Base-by-base conservation (phyloP, 2,329 filamentous ascomycete genomes). In the Phyllosticta paracitricarpa region DNA sequence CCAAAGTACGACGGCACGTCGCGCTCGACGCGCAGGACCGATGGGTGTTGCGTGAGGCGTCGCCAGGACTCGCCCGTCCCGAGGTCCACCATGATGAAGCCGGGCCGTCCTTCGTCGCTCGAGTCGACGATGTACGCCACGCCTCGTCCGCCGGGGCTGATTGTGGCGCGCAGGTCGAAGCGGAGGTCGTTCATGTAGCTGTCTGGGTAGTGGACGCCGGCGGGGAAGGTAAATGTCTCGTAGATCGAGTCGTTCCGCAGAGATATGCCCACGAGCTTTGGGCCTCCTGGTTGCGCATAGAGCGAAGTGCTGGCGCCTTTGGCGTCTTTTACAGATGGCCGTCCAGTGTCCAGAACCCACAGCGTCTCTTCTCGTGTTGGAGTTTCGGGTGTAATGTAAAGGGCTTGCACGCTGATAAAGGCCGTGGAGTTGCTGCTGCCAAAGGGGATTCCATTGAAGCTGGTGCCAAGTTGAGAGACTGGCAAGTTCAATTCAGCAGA, bases 121-220 rank as follows among this genome's bases (percentile, higher is more conserved):
- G 74, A 78, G 66, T 82, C 79, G 35, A 79, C 80, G 64, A 82
- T 79, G 66, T 82, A 82, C 1, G 77, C 79, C 10, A 81, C 66
- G 17, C 79, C 79, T 48, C 74, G 64, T 10, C 78, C 77, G 5
- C 72, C 73, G n/a, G 70, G 62, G 0, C 75, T 77, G 12, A 76
- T 52, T 35, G 68, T 67, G 1, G 75, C 61, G 17, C 73, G 73
- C 28, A 81, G 72, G 64, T 82, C 79, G 66, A 82, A 78, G 55
- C 80, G 77, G 22, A 82, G 72, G 62, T 82, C 79, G 66, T 82
- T 81, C 51, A 80, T 73, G 65, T 82, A 82, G 30, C 72, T 77
- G 63, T 78, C 76, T 4, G 75, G 64, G 60, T 72, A 78, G 7
- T 77, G 77, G 2, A 80, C 77, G 9, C 65, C 70, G 2, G 71